Base-by-base conservation (phyloP, 2,329 filamentous ascomycete species). In the Talaromyces verruculosus region DNA sequence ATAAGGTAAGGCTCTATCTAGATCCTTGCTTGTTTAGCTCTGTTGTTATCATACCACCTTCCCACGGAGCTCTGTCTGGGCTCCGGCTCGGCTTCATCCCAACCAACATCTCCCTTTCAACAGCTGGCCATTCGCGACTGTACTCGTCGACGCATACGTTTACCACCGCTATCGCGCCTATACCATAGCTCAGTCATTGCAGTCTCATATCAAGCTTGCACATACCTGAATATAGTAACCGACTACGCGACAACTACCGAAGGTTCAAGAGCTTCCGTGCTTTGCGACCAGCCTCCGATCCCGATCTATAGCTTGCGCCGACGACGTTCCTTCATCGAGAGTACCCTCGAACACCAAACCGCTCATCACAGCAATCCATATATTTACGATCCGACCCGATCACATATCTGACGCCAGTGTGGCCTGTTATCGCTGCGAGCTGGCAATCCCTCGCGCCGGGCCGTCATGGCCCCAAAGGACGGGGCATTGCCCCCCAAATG, bases 391-490 rank as follows among this genome's bases (percentile, higher is more conserved):
- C 11, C 53, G 53, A 64, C 11, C 53, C 47, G 41, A 15, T 11
- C 25, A 17, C n/a, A 49, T 37, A 47, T 5, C 6, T 28, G 41
- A 57, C 51, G 63, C 60, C 33, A 62, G 53, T 30, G 13, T 37
- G 19, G 33, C 19, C 30, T 37, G 53, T 22, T 37, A 51, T 65
- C 41, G 28, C 53, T 43, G 55, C 28, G 65, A 61, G 65, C 70
- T 72, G 72, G 72, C 74, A 76, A 74, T 75, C 74, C 72, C 72
- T 70, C 68, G 69, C 68, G 61, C 71, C 63, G 73, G 77, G 75
- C 73, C 72, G 63, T 68, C 67, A 79, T 79, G 77, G 76, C 73
- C 74, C 76, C 76, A 67, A 77, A 76, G 73, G 77, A 78, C 72
- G 77, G 77, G 67, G 74, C 74, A 74, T 71, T 79, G 71, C 76